Base-by-base conservation (phyloP, 2,329 filamentous ascomycete genomes). In the Chrysoporthe austroafricana region DNA sequence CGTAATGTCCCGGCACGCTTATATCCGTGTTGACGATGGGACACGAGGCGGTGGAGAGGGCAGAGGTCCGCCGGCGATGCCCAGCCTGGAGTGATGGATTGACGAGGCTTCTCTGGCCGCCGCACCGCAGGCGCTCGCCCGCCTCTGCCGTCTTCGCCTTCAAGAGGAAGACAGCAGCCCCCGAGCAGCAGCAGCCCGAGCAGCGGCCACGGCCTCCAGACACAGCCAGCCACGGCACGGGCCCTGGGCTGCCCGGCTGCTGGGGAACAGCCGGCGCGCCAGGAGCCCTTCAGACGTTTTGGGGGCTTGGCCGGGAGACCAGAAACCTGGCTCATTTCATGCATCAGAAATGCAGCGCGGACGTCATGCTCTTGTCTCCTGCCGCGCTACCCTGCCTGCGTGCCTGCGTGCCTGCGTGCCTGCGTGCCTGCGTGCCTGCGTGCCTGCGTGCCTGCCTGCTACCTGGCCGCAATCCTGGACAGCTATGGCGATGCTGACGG, bases 281-380 rank as follows among this genome's bases (percentile, higher is more conserved):
- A 52, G 44, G 18, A 43, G 36, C 18, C 36, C 8, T 58, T 18
- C 54, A 42, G 59, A 48, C 44, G 59, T 62, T 50, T 62, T 44
- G 59, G 59, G 46, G 59, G 59, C 14, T 32, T 21, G 58, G 43
- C 42, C 34, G 32, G 52, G 8, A 16, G 14, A 56, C 21, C 42
- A 62, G 43, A 57, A 64, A 34, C 62, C 18, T 59, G 52, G 62
- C 56, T 65, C 62, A 56, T n/a, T 52, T 42, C 16, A 65, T 59
- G 63, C 63, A 60, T 58, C 63, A 65, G 63, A 59, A 63, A 32
- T 50, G 62, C 52, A 50, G 52, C 8, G 32, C 3, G 34, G 63
- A 60, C 63, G 63, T 65, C 63, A 65, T 65, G 18, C 36, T 42
- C 13, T 32, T 18, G 26, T n/a, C 39, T 18, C 14, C 32, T 46